Evolutionary conservation across 139 green algal species (phyloP).

Genomic region (Coelastrella sp.): DNA sequence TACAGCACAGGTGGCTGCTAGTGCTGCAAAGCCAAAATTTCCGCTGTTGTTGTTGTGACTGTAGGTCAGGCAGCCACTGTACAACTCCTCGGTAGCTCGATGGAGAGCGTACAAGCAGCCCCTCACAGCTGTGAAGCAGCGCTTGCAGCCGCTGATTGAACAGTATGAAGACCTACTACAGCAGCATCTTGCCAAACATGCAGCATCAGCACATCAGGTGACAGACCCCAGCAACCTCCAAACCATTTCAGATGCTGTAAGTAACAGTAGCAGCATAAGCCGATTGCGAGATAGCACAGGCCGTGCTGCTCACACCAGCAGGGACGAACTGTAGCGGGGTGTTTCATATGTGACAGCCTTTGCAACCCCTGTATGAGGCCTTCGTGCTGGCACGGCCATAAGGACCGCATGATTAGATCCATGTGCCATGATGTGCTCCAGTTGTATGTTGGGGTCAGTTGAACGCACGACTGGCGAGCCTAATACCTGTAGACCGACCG

Average conservation of each 20-base stretch:
- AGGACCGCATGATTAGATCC: no score
- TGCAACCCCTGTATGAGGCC: no score
- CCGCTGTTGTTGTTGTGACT: constrained; percentile 42
- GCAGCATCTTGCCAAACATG: constrained; percentile 22
- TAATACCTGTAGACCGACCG: no score
- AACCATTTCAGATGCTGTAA: not conserved
- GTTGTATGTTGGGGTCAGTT: no score
- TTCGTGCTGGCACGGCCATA: no score
- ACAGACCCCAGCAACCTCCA: not conserved
- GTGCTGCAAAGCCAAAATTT: constrained; percentile 58
- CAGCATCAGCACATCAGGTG: not conserved
- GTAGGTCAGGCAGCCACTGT: constrained; percentile 81
- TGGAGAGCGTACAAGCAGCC: constrained; percentile 70
- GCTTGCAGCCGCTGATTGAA: constrained; percentile 42
- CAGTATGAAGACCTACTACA: constrained; percentile 51
- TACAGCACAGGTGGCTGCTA: no score
- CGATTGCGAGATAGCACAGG: no score
- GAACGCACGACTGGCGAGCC: no score
- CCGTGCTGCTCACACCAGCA: no score
- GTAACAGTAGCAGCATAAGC: not conserved
- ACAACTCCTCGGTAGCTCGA: constrained; percentile 63
- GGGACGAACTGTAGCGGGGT: no score
- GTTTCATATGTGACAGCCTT: no score
- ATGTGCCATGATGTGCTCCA: no score
- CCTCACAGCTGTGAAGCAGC: constrained; percentile 54